Evolutionary conservation across 78 protist genomes (phyloP), one percentile per base, ranked within the genome.

Genomic region (Dictyostelium capitatum): DNA sequence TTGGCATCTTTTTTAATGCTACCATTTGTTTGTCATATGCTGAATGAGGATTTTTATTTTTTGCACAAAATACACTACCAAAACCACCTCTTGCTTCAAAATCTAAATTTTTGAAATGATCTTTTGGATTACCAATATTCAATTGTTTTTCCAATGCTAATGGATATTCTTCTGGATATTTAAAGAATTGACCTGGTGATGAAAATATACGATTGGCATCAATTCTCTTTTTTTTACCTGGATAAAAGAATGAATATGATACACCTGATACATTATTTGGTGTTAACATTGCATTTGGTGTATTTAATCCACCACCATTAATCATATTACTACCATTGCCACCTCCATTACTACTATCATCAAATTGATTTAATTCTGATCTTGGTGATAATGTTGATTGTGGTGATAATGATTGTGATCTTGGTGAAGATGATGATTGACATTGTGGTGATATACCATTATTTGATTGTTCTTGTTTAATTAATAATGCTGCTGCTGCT

Each of bases 61-160:
- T 80, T 3, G 94, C 94, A 17, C 75, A 67, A 75, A 72, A 89
- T 14, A 89, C 94, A 69, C 80, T 70, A n/a, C 95, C 95, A 53
- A 90, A 90, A 51, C 95, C 95, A 53, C 95, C 90, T 64, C 46
- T 56, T 37, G 93, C 93, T 62, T 87, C 93, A 51, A 87, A 87
- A 51, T 87, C 83, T 28, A 87, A 51, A 77, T 87, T 87, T 50
- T 87, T 87, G 20, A 75, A 87, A 62, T 64, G 84, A 11, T 87
- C 84, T 62, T 87, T 87, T 23, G 93, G 93, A 30, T 87, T 77
- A 37, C 93, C 93, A 12, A 77, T 80, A 51, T 77, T 64, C 19
- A 87, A 46, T 25, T 75, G 72, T 32, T 59, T 74, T 3, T 74
- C 85, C 1, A 51, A 8, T 23, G 93, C 93, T 6, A 19, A 9